Evolutionary conservation across 2,329 filamentous ascomycete genomes (phyloP), one percentile per base, ranked within the genome.

Genomic region (Sordariomycetes sp.): DNA sequence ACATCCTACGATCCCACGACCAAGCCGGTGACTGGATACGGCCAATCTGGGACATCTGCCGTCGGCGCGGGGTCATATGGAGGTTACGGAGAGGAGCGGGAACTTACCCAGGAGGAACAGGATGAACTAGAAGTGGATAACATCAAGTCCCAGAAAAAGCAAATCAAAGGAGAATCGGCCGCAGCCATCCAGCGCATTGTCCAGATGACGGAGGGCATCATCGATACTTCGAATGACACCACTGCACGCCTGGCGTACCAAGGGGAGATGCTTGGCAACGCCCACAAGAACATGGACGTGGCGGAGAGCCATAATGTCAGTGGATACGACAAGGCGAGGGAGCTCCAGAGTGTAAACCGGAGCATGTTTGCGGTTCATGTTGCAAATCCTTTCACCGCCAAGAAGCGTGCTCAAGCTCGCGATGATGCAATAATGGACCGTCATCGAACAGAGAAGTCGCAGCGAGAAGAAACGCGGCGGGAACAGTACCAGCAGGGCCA

Each of bases 351-450:
- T 1, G 77, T 95, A 55, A 96, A 97, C 72, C 79, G 87, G 62
- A 91, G 87, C 75, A 96, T 97, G 90, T 96, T 96, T 67, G 88
- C 89, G 5, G 82, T 92, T 24, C 87, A 91, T 66, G 86, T 92
- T 28, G 77, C 78, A 57, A 90, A 90, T 65, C 87, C 87, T 0
- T 90, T 96, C 69, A 94, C 89, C 0, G 83, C 83, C 16, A 83
- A 81, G 61, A 81, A 79, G 63, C 81, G 86, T 52, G 80, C 79
- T 32, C 77, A 79, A 58, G 83, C 82, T 59, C 80, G 83, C 48
- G 89, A 94, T 62, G 77, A 86, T 55, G 78, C 82, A 58, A 80
- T 89, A 52, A 76, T 95, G 66, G 83, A 87, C 53, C 86, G 86
- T 59, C 82, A 89, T 65, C 80, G 85, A 37, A 68, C 77, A 60